Conservation (phyloP, 371 early-diverging fungal genomes). For the Syncephalastrum racemosum region DNA sequence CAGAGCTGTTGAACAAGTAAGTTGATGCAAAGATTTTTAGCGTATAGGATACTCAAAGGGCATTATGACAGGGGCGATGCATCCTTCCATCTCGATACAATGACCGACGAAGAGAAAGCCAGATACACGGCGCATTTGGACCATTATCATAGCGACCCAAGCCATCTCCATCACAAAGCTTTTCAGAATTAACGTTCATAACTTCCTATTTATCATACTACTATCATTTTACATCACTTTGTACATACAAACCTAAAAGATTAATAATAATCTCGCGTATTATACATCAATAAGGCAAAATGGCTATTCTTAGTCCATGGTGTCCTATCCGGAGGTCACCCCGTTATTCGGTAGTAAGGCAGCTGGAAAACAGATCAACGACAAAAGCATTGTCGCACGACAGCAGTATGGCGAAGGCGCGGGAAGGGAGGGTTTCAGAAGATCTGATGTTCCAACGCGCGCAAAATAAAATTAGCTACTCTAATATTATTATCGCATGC, state of each 20-base stretch:
- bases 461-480: too few species aligned
- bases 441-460: too few species aligned
- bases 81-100: conserved; percentile 23
- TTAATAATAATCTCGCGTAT: neutral
- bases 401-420: too few species aligned
- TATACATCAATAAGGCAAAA: neutral
- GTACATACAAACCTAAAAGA: neutral
- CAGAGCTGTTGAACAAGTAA: conserved; percentile 39
- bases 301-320: neutral
- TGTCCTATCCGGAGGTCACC: neutral
- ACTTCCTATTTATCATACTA: neutral
- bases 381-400: too few species aligned
- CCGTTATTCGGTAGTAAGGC: too few species aligned
- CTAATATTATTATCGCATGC: too few species aligned
- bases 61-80: conserved; percentile 19
- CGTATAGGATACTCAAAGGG: neutral
- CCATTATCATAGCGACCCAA: conserved; percentile 29
- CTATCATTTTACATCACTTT: neutral
- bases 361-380: too few species aligned
- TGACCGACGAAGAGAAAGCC: conserved; percentile 29
- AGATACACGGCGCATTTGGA: conserved; percentile 35
- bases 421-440: too few species aligned
- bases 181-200: neutral
- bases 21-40: conserved; percentile 2
- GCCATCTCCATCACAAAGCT: conserved; percentile 12